These are phyloP conservation scores for Naegleria fowleri DNA, from an alignment of 208 protist genomes.

Conservation along the genomic window DNA sequence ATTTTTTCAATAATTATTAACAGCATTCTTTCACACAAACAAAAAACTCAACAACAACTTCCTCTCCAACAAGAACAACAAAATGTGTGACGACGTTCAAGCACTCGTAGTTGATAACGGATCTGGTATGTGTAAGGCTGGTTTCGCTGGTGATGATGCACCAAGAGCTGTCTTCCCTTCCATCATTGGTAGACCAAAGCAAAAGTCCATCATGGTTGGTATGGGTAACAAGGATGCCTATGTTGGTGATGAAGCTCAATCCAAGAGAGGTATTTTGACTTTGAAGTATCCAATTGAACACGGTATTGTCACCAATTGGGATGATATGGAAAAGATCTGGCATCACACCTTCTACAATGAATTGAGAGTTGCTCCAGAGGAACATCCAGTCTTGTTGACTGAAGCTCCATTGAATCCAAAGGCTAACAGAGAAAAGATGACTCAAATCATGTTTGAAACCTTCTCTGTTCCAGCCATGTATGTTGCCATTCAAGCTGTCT, in stretches of 20 bases:
- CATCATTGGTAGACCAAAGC: constrained; percentile 66
- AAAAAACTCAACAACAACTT: no score
- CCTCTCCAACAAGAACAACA: no score
- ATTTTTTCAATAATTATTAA: no score
- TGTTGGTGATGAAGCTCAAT: constrained; percentile 60
- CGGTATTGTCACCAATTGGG: constrained; percentile 94
- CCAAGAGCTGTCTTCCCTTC: constrained; percentile 70
- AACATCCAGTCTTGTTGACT: constrained; percentile 92
- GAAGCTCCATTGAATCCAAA: constrained; percentile 89
- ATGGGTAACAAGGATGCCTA: constrained; percentile 64
- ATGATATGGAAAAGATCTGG: constrained; percentile 97
- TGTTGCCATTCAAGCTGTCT: constrained; percentile 76
- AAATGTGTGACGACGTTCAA: constrained; percentile 50
- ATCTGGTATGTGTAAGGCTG: constrained; percentile 48
- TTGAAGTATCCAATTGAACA: constrained; percentile 58
- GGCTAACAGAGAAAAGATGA: constrained; percentile 79
- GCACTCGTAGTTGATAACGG: constrained; percentile 46
- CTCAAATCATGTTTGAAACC: constrained; percentile 92
- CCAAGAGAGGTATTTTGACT: constrained; percentile 53
- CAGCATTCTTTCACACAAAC: no score
- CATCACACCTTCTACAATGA: constrained; percentile 98
- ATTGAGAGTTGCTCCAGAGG: constrained; percentile 90
- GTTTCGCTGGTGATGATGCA: constrained; percentile 73
- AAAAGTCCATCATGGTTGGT: constrained; percentile 64
- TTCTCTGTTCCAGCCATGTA: constrained; percentile 86